phyloP scores from a whole-genome alignment of 345 rosid genomes.

The Bruguiera parviflora region DNA sequence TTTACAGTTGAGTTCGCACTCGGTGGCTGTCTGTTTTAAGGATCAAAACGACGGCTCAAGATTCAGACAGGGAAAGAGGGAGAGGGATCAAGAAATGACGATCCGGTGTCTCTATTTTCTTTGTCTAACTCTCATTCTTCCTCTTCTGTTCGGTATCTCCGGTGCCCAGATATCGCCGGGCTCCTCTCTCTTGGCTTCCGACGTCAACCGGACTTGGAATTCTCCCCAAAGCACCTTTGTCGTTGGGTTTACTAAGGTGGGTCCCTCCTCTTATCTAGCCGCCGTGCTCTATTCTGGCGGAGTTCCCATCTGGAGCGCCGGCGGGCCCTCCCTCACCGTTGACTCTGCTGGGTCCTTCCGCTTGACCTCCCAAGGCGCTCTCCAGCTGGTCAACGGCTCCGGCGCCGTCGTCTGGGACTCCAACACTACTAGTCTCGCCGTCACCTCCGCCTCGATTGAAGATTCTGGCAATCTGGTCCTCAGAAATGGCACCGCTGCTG shows the following conservation, averaged over 20 bases:
- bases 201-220: conserved; percentile 30
- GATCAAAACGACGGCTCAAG: too few species aligned
- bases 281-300: conserved; percentile 44
- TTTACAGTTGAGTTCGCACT: too few species aligned
- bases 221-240: conserved; percentile 43
- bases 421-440: conserved; percentile 35
- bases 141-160: conserved; percentile 10
- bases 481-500: neutral
- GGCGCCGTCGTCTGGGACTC: conserved; percentile 58
- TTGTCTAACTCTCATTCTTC: neutral
- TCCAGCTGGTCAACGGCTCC: conserved; percentile 56
- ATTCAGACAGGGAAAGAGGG: too few species aligned
- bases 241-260: conserved; percentile 34
- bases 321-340: conserved; percentile 27
- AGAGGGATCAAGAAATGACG: conserved; percentile 1
- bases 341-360: conserved; percentile 47
- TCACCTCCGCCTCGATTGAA: conserved; percentile 46
- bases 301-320: conserved; percentile 51
- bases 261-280: conserved; percentile 37
- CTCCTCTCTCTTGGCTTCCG: conserved; percentile 43
- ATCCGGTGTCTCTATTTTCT: neutral
- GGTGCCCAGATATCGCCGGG: conserved; percentile 32
- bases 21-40: too few species aligned
- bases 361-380: conserved; percentile 45
- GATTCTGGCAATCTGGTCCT: conserved; percentile 50